Evolutionary conservation across 345 rosid species (phyloP).

Genomic region (Citrus glauca): DNA sequence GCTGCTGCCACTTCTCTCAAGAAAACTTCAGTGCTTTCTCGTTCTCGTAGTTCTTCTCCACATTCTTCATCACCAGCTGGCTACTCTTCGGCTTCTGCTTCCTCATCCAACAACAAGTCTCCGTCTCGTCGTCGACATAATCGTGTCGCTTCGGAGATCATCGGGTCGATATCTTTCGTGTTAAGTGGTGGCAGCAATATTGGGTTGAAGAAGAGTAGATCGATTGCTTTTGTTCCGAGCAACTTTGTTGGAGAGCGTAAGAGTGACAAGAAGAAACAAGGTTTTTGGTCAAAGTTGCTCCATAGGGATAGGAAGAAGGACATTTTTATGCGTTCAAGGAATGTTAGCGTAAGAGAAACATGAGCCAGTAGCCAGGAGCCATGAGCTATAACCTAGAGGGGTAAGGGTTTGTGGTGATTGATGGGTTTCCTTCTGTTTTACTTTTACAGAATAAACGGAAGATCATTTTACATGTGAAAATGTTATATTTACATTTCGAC

Average conservation of each 20-base stretch:
- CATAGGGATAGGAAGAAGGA: constrained; percentile 45
- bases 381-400: too few relatives aligned
- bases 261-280: constrained; percentile 40
- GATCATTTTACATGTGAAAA: neutral
- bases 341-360: constrained; percentile 1
- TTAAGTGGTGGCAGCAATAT: constrained; percentile 18
- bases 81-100: neutral
- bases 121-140: constrained; percentile 34
- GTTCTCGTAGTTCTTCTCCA: neutral
- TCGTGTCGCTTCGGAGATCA: constrained; percentile 30
- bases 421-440: neutral
- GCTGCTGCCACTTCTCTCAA: neutral
- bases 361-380: neutral
- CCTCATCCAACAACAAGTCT: constrained; percentile 15
- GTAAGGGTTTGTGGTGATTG: neutral
- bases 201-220: constrained; percentile 77
- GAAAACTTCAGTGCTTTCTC: neutral
- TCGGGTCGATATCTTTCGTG: constrained; percentile 39
- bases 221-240: constrained; percentile 48
- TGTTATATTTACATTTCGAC: neutral
- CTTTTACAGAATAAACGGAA: neutral
- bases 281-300: constrained; percentile 73
- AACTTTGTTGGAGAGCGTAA: constrained; percentile 18
- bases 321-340: constrained; percentile 12
- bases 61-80: neutral